Evolutionary conservation across 2,329 filamentous ascomycete species (phyloP).

Genomic region (Fusarium nygamai): DNA sequence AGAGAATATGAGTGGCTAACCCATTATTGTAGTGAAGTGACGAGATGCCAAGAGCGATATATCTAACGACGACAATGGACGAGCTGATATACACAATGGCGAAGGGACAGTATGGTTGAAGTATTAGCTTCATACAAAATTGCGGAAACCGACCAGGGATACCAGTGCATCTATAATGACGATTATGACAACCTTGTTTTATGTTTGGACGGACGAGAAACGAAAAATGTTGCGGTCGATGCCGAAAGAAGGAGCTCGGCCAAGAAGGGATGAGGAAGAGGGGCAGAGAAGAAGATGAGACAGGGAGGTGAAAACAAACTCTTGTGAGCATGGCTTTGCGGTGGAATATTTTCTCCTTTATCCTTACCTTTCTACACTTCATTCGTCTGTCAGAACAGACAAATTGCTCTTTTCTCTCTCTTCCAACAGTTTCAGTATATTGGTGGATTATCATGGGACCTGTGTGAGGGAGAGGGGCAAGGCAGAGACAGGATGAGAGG

Average conservation of each 20-base stretch:
- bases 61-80: constrained; percentile 18
- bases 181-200: constrained; percentile 29
- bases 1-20: constrained; percentile 30
- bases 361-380: constrained; percentile 2
- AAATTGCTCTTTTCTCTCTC: not conserved
- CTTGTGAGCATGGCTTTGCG: constrained; percentile 1
- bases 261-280: constrained; percentile 16
- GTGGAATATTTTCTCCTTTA: constrained; percentile 5
- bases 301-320: constrained; percentile 4
- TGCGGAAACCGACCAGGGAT: constrained; percentile 7
- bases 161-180: constrained; percentile 17
- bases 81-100: constrained; percentile 4
- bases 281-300: constrained; percentile 20
- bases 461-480: not conserved
- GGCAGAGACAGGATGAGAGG: not conserved
- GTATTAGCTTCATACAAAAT: constrained; percentile 30
- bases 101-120: constrained; percentile 9
- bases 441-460: constrained; percentile 11
- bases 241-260: constrained; percentile 18
- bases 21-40: constrained; percentile 22
- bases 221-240: constrained; percentile 10
- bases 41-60: constrained; percentile 23
- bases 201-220: constrained; percentile 9
- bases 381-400: not conserved
- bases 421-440: not conserved